Conservation (phyloP, 228 moss, liverwort and hornwort genomes). For the Sphagnum fallax region DNA sequence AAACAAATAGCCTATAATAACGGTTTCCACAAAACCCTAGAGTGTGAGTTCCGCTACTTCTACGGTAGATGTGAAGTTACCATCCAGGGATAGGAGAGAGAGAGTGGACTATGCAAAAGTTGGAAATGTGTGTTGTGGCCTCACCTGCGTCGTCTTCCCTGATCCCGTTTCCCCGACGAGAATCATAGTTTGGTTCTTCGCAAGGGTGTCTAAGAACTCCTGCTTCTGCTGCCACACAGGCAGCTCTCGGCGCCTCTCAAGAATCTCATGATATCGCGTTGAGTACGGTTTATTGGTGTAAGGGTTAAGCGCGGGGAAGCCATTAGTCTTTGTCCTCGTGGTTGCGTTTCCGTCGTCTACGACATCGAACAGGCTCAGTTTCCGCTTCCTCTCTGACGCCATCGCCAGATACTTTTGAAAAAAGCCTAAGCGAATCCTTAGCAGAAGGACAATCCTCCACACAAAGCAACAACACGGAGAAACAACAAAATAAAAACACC, state of each 20-base stretch:
- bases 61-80: too few relatives aligned
- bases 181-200: slow-evolving; percentile 95
- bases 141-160: slow-evolving; percentile 98
- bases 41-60: too few relatives aligned
- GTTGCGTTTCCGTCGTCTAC: slow-evolving; percentile 63
- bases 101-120: too few relatives aligned
- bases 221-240: slow-evolving; percentile 99
- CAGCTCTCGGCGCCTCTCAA: slow-evolving; percentile 86
- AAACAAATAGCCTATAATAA: too few relatives aligned
- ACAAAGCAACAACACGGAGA: too few relatives aligned
- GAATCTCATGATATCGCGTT: slow-evolving; percentile 85
- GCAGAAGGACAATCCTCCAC: too few relatives aligned
- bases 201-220: slow-evolving; percentile 84
- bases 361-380: slow-evolving; percentile 92
- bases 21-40: too few relatives aligned
- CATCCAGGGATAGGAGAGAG: too few relatives aligned
- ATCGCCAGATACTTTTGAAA: slow-evolving; percentile 14
- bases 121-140: neutral
- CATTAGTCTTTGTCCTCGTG: slow-evolving; percentile 60
- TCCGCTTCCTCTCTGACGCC: slow-evolving; percentile 97
- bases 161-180: slow-evolving; percentile 97
- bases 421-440: too few relatives aligned
- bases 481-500: too few relatives aligned
- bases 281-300: slow-evolving; percentile 85
- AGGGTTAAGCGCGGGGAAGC: slow-evolving; percentile 66